These are phyloP conservation scores for Trichoderma gracile DNA, from an alignment of 2,329 filamentous ascomycete genomes.

Conservation along the genomic window DNA sequence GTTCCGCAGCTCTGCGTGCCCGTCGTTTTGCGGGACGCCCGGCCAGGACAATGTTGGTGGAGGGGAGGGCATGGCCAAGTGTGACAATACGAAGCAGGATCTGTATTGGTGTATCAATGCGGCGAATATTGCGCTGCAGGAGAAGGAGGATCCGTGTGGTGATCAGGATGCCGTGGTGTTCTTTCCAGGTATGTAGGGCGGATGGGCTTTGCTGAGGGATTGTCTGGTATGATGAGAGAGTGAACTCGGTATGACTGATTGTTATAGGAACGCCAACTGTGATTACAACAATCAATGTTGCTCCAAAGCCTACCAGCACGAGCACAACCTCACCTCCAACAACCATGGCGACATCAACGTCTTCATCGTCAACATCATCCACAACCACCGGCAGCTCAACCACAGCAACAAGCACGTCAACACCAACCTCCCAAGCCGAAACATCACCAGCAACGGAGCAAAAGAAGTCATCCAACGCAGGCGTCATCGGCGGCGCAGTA, in stretches of 20 bases:
- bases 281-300: background rate
- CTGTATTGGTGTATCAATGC: constrained; percentile 10
- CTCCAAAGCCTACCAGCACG: background rate
- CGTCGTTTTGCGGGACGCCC: constrained; percentile 35
- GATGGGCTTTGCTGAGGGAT: too few relatives aligned
- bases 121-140: background rate
- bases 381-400: background rate
- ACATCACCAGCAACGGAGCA: background rate
- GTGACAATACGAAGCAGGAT: background rate
- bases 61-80: constrained; percentile 19
- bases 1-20: constrained; percentile 38
- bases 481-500: constrained; percentile 5
- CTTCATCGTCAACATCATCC: background rate
- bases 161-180: background rate
- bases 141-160: background rate
- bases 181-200: constrained; percentile 8
- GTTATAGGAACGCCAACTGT: background rate
- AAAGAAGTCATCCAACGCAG: background rate
- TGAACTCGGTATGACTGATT: background rate
- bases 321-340: background rate
- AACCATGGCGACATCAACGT: background rate
- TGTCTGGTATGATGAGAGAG: too few relatives aligned
- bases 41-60: background rate
- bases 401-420: background rate
- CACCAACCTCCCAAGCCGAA: background rate